Conservation (phyloP, 1,139 yeast species). For the Geotrichum carabidarum region DNA sequence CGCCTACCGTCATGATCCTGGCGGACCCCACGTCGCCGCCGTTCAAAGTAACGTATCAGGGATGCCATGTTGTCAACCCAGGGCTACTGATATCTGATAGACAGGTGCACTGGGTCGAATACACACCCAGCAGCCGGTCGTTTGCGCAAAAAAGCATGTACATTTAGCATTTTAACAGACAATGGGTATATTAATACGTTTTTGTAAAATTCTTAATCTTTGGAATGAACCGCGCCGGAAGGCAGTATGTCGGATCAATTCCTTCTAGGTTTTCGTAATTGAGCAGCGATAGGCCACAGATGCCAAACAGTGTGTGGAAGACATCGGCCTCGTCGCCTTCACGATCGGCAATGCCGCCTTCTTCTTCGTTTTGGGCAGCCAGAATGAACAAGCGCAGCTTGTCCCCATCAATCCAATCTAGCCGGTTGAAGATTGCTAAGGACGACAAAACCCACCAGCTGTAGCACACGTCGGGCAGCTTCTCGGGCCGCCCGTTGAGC, state of each 20-base stretch:
- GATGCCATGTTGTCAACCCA: constrained; percentile 73
- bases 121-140: constrained; percentile 52
- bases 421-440: constrained; percentile 58
- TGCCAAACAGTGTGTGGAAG: constrained; percentile 85
- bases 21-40: constrained; percentile 66
- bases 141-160: constrained; percentile 17
- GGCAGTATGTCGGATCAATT: constrained; percentile 82
- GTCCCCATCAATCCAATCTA: constrained; percentile 68
- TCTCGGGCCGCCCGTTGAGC: constrained; percentile 92
- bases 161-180: constrained; percentile 3
- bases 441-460: constrained; percentile 96
- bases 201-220: constrained; percentile 14
- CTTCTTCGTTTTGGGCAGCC: constrained; percentile 65
- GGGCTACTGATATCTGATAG: constrained; percentile 49
- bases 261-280: constrained; percentile 52
- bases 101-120: constrained; percentile 64
- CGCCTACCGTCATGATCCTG: constrained; percentile 54
- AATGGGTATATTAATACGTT: constrained; percentile 4
- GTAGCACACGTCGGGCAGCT: constrained; percentile 92
- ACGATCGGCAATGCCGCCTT: constrained; percentile 90
- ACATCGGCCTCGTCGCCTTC: constrained; percentile 90
- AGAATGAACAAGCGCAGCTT: constrained; percentile 63
- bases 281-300: constrained; percentile 77
- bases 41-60: constrained; percentile 74
- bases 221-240: constrained; percentile 51